Conservation (phyloP, 441 rosid genomes). For the Erodium texanum region DNA sequence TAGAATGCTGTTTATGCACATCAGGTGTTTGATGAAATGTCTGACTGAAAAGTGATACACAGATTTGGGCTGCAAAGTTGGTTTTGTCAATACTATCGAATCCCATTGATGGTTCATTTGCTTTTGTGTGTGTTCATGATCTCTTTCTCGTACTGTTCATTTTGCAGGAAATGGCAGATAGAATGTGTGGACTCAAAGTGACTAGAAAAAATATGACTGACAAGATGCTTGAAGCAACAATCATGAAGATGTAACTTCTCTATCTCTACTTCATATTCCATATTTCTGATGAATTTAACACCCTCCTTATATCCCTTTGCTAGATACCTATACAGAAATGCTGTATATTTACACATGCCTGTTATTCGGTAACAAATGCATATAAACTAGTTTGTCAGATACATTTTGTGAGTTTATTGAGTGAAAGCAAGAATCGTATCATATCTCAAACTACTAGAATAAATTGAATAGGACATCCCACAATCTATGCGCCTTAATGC, state of each 20-base stretch:
- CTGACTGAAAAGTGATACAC: background rate
- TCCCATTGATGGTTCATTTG: no score
- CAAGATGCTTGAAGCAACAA: background rate
- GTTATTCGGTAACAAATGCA: background rate
- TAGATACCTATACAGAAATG: background rate
- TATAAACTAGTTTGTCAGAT: background rate
- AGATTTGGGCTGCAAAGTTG: background rate
- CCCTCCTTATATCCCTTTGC: background rate
- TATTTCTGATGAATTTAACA: background rate
- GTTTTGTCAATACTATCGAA: no score
- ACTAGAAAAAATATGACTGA: background rate
- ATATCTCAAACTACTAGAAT: slow-evolving; percentile 3
- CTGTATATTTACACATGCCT: background rate
- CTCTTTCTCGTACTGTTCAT: slow-evolving; percentile 1
- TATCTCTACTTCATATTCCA: background rate
- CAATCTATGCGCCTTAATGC: background rate
- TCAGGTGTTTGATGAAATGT: background rate
- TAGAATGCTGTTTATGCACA: background rate
- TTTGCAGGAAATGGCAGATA: background rate
- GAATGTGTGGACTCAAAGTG: background rate
- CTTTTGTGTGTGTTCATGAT: background rate
- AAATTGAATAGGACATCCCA: slow-evolving; percentile 12
- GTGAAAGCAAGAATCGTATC: background rate
- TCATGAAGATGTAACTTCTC: slow-evolving; percentile 1
- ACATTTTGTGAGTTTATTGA: background rate